Evolutionary conservation across 768 basidiomycete species (phyloP), one percentile per base, ranked within the genome.

Genomic region (Hygrophorus pudorinus): DNA sequence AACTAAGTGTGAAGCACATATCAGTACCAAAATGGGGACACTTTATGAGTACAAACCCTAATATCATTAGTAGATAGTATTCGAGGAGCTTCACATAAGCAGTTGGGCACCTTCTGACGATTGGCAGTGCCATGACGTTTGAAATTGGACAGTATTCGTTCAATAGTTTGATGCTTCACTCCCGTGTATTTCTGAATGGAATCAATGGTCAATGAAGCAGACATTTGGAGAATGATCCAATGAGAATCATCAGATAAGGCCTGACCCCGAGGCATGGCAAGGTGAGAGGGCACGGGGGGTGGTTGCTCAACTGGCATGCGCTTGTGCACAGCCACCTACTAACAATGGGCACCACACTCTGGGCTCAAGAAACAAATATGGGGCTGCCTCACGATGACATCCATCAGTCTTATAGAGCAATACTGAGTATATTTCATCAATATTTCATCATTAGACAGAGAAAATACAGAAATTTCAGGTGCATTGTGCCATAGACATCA

Each of bases 121-220:
- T 39, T 39, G 18, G 38, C 17, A 21, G 38, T 39, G 28, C 37
- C 5, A 38, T 45, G 13, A 10, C 28, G n/a, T 35, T 17, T 38
- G n/a, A 28, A 40, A 39, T 13, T n/a, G 12, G 41, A 16, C 28
- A 47, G 13, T 21, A 47, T 32, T 9, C 35, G 29, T 21, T 39
- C 32, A 27, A 48, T 48, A 14, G 47, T 48, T 34, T 24, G 47
- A 33, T 33, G 37, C 44, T 45, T 39, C 14, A 24, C 37, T 24
- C 44, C 44, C 24, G 44, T 45, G 21, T 45, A 45, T 13, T 42
- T 24, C 24, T 24, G 24, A 24, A 24, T 24, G 24, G 24, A 24
- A 24, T 24, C 24, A 24, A 24, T 24, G 7, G 24, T 24, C 24
- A 24, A 24, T 7, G 7, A 24, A 24, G 24, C 24, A 24, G 7